A percentile compares a stretch with the other conserved stretches of the same genome.
Conservation (phyloP, 2,329 filamentous ascomycete genomes). For the Arthroderma sp. region DNA sequence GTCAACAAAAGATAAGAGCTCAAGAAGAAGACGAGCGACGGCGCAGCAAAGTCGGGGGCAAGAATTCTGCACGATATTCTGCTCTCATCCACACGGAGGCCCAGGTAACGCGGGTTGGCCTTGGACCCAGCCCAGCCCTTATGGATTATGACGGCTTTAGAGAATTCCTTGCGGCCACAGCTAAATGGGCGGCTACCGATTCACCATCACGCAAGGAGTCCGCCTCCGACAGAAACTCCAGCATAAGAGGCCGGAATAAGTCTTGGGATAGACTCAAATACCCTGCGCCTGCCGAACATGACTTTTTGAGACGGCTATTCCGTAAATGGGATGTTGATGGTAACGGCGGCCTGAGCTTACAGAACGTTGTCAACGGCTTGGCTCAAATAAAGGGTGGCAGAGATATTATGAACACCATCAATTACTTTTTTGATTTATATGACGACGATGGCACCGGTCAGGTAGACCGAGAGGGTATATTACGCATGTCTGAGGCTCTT, state of each 20-base stretch:
- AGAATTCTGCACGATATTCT: slow-evolving; percentile 27
- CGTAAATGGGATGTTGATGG: slow-evolving; percentile 74
- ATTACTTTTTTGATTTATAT: slow-evolving; percentile 95
- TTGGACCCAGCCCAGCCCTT: slow-evolving; percentile 76
- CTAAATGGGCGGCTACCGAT: slow-evolving; percentile 88
- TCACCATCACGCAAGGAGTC: slow-evolving; percentile 50
- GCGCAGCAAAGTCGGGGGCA: slow-evolving; percentile 47
- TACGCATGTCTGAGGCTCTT: slow-evolving; percentile 86
- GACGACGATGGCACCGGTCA: slow-evolving; percentile 84
- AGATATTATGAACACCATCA: slow-evolving; percentile 96
- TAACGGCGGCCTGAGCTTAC: slow-evolving; percentile 65
- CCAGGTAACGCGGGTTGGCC: slow-evolving; percentile 74
- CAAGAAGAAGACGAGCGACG: slow-evolving; percentile 61
- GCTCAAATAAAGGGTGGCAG: slow-evolving; percentile 83
- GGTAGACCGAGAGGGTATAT: slow-evolving; percentile 87
- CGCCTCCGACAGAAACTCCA: slow-evolving; percentile 42
- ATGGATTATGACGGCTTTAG: slow-evolving; percentile 98
- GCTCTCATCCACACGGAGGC: slow-evolving; percentile 42
- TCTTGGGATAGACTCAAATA: slow-evolving; percentile 42
- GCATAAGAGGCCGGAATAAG: slow-evolving; percentile 41
- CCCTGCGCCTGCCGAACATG: slow-evolving; percentile 74
- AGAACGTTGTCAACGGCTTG: slow-evolving; percentile 83
- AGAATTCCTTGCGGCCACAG: slow-evolving; percentile 79
- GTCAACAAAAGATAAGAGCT: slow-evolving; percentile 68
- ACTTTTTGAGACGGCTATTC: slow-evolving; percentile 84